Evolutionary conservation across 2,329 filamentous ascomycete genomes (phyloP), one percentile per base, ranked within the genome.

Genomic region (Fusarium poae): DNA sequence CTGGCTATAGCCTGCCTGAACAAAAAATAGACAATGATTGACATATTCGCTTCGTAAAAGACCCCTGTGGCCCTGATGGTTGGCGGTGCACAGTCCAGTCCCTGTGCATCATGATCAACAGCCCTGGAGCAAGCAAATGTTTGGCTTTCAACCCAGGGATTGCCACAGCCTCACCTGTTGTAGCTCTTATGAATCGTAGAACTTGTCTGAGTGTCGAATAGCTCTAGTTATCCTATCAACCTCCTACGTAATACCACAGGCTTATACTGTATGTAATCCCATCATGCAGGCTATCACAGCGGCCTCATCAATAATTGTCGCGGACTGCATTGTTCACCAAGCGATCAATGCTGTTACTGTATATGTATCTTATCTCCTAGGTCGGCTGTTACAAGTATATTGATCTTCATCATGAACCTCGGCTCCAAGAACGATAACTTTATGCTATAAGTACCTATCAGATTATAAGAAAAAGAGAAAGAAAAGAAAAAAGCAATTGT

Each of bases 331-430:
- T 21, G 51, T 23, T 21, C 32, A 30, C 32, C 30, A 15, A 18
- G 18, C 23, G 30, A 59, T 53, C 35, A 40, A 12, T 54, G n/a
- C 27, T 45, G 23, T 20, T 15, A 29, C 32, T 51, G 37, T 40
- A 27, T 18, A 27, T 40, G 21, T 18, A 27, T 45, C 32, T 44
- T 21, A 18, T 40, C 54, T 57, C 40, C 30, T 65, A n/a, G n/a
- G n/a, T n/a, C 60, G 23, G 29, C 15, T 43, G 30, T 60, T 23
- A 51, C 32, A 13, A 50, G 5, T 64, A 63, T 45, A 64, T 50
- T 64, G 23, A 9, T 39, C 25, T 27, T 12, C n/a, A 29, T 37
- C 30, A 51, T 39, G 42, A 37, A 30, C 61, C 59, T 64, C 61
- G 59, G 61, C 39, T 49, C 12, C 35, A 13, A 51, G 10, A 21